phyloP scores from a whole-genome alignment of 192 early-diverging fungal species.

The Obelidium mucronatum region DNA sequence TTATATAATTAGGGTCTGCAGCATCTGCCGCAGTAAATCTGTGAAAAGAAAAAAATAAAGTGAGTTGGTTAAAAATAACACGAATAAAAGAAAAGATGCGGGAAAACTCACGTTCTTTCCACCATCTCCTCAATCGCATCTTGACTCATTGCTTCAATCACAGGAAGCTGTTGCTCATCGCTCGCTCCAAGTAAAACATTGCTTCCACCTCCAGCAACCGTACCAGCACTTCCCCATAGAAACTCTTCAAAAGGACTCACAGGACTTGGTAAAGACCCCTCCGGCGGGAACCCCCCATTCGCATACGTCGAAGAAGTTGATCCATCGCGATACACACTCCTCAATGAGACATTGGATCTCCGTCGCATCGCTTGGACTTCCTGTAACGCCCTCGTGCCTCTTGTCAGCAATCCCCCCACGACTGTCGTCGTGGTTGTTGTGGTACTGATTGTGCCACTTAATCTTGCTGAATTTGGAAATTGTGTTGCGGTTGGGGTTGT shows the following conservation, averaged over 20 bases:
- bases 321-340: conserved; percentile 29
- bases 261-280: background rate
- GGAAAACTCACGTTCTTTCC: conserved; percentile 71
- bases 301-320: conserved; percentile 1
- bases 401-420: conserved; percentile 26
- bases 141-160: conserved; percentile 92
- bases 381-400: conserved; percentile 38
- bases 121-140: conserved; percentile 96
- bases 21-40: conserved; percentile 64
- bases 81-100: background rate
- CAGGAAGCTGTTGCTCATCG: conserved; percentile 76
- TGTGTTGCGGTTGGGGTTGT: background rate
- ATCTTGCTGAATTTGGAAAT: background rate
- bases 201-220: background rate
- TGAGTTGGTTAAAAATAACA: conserved; percentile 45
- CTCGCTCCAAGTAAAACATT: background rate
- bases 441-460: conserved; percentile 11
- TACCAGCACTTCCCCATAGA: background rate
- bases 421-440: background rate
- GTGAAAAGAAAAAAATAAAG: background rate
- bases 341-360: conserved; percentile 25
- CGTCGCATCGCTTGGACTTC: conserved; percentile 37
- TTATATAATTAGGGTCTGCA: conserved; percentile 70
- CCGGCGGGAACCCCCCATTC: no score
- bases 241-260: conserved; percentile 36